Conservation (phyloP, 306 rosid species). For the Glycine soja region DNA sequence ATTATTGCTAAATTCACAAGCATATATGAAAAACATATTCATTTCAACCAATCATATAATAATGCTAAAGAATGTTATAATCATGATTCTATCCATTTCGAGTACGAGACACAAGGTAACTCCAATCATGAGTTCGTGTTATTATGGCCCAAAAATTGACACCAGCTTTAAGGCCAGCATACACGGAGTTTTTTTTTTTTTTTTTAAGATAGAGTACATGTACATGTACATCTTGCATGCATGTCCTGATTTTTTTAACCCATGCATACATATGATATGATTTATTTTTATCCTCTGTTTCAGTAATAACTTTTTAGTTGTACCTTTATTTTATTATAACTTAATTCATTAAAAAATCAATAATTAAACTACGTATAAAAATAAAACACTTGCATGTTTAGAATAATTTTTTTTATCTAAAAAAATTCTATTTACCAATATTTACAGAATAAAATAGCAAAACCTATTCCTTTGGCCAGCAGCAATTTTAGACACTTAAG, state of each 20-base stretch:
- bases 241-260: neutral
- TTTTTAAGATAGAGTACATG: too few species aligned
- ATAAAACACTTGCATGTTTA: too few species aligned
- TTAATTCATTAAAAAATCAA: too few species aligned
- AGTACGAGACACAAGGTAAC: neutral
- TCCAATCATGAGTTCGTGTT: neutral
- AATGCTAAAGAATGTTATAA: neutral
- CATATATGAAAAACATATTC: neutral
- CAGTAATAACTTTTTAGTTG: too few species aligned
- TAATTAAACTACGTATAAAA: too few species aligned
- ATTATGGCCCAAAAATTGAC: conserved; percentile 11
- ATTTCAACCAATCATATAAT: conserved; percentile 17
- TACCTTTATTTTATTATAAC: too few species aligned
- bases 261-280: too few species aligned
- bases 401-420: neutral
- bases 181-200: too few species aligned
- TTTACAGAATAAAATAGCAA: neutral
- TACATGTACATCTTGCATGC: too few species aligned
- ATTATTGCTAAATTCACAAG: neutral
- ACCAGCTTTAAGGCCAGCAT: too few species aligned
- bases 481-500: neutral
- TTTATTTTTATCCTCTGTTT: too few species aligned
- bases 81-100: too few species aligned
- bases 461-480: neutral
- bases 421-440: neutral